A percentile compares a stretch with the other conserved stretches of the same genome.
Conservation (phyloP, 768 basidiomycete genomes). For the Boletus reticuloceps region DNA sequence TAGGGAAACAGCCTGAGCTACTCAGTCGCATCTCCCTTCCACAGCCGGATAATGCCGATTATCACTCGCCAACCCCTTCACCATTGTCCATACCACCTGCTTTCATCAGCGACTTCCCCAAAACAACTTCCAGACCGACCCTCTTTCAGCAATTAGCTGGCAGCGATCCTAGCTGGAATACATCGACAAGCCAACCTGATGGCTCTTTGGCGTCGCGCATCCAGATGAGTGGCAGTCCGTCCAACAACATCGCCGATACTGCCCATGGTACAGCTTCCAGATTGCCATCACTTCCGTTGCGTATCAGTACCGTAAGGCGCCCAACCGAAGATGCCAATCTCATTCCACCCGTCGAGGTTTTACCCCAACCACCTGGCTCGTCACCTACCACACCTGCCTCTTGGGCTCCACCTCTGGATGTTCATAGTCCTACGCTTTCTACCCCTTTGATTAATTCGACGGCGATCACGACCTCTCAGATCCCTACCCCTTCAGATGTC, state of each 20-base stretch:
- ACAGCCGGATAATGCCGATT: constrained; percentile 22
- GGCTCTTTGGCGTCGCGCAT: constrained; percentile 25
- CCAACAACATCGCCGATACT: not conserved
- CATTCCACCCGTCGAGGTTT: constrained; percentile 33
- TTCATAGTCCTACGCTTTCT: not conserved
- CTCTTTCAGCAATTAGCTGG: constrained; percentile 23
- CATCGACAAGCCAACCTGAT: constrained; percentile 7
- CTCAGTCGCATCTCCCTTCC: constrained; percentile 48
- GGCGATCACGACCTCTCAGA: not conserved
- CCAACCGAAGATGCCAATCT: constrained; percentile 8
- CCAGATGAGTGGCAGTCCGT: constrained; percentile 9
- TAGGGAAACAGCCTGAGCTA: constrained; percentile 53
- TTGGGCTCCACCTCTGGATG: not conserved
- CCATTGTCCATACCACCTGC: constrained; percentile 7
- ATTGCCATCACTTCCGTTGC: not conserved
- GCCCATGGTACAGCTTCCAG: not conserved
- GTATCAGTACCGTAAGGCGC: not conserved
- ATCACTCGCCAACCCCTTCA: constrained; percentile 29
- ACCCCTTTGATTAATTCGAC: not conserved
- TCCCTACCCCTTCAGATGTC: not conserved
- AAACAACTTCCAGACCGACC: constrained; percentile 17
- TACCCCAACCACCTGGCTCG: constrained; percentile 20
- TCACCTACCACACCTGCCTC: constrained; percentile 13
- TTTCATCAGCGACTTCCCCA: constrained; percentile 3
- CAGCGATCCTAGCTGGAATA: not conserved